Percentiles rank a stretch among this genome's conserved stretches.
phyloP scores from a whole-genome alignment of 2,329 filamentous ascomycete genomes.

The Colletotrichum costaricense region DNA sequence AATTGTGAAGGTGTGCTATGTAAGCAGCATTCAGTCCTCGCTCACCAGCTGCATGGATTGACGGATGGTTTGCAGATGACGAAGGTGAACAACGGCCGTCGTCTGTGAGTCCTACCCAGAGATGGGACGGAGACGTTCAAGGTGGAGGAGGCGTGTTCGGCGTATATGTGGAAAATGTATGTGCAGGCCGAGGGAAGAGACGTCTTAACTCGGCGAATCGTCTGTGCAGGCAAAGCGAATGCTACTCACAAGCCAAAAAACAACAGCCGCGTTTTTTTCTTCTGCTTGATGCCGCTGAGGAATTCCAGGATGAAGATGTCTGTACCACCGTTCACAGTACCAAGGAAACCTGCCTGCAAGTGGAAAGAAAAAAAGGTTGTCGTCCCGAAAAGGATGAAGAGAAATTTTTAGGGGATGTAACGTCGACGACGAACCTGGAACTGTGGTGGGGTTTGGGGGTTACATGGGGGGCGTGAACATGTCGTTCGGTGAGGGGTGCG shows the following conservation, averaged over 20 bases:
- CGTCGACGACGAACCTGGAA: constrained; percentile 36
- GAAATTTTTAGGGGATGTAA: constrained; percentile 35
- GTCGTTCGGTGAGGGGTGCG: too few relatives aligned
- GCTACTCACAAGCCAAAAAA: neutral
- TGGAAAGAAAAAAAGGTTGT: constrained; percentile 6
- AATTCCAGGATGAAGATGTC: neutral
- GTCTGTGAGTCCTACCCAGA: constrained; percentile 18
- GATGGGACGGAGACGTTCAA: constrained; percentile 13
- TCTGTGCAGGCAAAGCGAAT: constrained; percentile 9
- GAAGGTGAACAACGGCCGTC: constrained; percentile 5
- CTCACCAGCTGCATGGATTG: neutral
- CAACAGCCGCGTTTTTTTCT: neutral
- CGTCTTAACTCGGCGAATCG: neutral
- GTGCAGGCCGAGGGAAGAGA: constrained; percentile 2
- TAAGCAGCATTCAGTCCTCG: constrained; percentile 1
- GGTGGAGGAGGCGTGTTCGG: neutral
- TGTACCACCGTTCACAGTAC: neutral
- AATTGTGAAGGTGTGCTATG: too few relatives aligned
- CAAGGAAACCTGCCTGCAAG: constrained; percentile 14
- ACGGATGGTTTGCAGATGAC: constrained; percentile 23
- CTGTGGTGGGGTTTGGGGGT: constrained; percentile 22
- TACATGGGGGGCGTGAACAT: constrained; percentile 6
- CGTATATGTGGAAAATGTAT: neutral
- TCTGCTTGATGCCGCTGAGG: neutral
- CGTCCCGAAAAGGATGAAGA: constrained; percentile 23